phyloP scores from a whole-genome alignment of 2,329 filamentous ascomycete genomes.

The Pseudogymnoascus sp. region DNA sequence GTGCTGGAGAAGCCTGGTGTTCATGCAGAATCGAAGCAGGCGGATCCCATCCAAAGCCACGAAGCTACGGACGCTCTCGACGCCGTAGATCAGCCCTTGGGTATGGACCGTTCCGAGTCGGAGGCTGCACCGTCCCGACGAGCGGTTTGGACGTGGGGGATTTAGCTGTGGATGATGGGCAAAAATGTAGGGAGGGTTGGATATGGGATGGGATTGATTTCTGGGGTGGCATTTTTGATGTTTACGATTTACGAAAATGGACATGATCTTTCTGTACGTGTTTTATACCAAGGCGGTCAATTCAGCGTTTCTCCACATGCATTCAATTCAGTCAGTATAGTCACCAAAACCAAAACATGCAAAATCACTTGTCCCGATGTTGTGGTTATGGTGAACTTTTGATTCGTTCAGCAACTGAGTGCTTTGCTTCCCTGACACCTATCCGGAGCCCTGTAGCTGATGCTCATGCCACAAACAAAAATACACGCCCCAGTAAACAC shows the following conservation, averaged over 20 bases:
- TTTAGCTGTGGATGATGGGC: not conserved
- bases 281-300: not conserved
- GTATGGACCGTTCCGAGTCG: not conserved
- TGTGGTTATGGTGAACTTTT: conserved; percentile 1
- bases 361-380: not conserved
- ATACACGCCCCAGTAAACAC: conserved; percentile 21
- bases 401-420: conserved; percentile 4
- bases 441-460: conserved; percentile 6
- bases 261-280: not conserved
- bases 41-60: not conserved
- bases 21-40: not conserved
- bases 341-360: not conserved
- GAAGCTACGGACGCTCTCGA: not conserved
- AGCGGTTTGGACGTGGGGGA: not conserved
- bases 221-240: not conserved
- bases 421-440: conserved; percentile 5
- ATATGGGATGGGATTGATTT: not conserved
- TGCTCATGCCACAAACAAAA: conserved; percentile 7
- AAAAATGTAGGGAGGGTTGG: not conserved
- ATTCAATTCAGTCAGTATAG: not conserved
- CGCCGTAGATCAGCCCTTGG: not conserved
- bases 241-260: not conserved
- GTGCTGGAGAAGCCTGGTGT: not conserved
- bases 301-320: not conserved
- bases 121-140: not conserved